These are phyloP conservation scores for Chaetomium tenue DNA, from an alignment of 495 filamentous ascomycete genomes.

Conservation along the genomic window DNA sequence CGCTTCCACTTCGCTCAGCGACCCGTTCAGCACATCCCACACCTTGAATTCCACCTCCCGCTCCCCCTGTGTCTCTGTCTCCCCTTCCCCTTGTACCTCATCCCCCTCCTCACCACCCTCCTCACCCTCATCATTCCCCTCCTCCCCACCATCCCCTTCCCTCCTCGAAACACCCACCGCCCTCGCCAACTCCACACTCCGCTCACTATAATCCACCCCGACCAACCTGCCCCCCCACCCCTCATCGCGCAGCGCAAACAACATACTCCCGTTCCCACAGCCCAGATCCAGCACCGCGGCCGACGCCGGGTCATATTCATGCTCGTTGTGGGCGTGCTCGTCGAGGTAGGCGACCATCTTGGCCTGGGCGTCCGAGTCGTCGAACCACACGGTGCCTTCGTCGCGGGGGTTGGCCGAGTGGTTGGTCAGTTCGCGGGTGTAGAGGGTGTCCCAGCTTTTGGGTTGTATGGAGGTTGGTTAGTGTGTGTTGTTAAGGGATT, in stretches of 20 bases:
- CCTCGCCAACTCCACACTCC: slow-evolving; percentile 69
- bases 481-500: neutral
- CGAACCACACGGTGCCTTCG: slow-evolving; percentile 74
- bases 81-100: slow-evolving; percentile 20
- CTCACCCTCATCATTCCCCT: neutral
- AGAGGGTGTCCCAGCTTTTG: slow-evolving; percentile 63
- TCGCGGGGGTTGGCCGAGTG: slow-evolving; percentile 59
- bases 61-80: slow-evolving; percentile 4
- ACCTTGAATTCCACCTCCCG: slow-evolving; percentile 54
- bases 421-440: slow-evolving; percentile 60
- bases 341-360: slow-evolving; percentile 59
- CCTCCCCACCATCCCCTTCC: slow-evolving; percentile 23
- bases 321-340: slow-evolving; percentile 32
- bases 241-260: slow-evolving; percentile 67
- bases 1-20: slow-evolving; percentile 27
- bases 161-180: slow-evolving; percentile 39
- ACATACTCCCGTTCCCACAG: slow-evolving; percentile 87
- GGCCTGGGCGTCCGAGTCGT: slow-evolving; percentile 65
- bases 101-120: slow-evolving; percentile 8
- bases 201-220: slow-evolving; percentile 81
- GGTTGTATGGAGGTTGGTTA: neutral
- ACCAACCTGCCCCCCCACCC: slow-evolving; percentile 63
- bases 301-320: slow-evolving; percentile 18
- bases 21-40: slow-evolving; percentile 70
- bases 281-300: slow-evolving; percentile 68